Conservation (phyloP, 2,329 filamentous ascomycete genomes). For the Exophiala phaeomuriformis region DNA sequence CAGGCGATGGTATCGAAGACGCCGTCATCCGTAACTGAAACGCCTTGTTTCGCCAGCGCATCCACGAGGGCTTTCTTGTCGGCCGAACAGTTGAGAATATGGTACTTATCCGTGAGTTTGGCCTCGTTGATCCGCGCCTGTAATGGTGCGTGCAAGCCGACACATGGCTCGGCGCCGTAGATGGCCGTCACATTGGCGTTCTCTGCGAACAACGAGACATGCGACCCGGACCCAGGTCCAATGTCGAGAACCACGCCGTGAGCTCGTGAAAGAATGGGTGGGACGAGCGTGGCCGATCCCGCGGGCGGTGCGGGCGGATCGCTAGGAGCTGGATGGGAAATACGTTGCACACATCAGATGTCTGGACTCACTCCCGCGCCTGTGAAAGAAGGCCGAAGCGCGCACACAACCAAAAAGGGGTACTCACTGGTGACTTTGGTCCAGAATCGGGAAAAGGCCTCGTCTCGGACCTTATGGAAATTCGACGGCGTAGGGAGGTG, state of each 20-base stretch:
- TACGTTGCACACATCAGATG: not conserved
- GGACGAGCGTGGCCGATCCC: conserved; percentile 36
- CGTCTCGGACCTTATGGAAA: conserved; percentile 32
- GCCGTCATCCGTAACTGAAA: conserved; percentile 31
- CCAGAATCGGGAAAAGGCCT: conserved; percentile 39
- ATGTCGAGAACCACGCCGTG: conserved; percentile 43
- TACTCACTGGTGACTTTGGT: conserved; percentile 33
- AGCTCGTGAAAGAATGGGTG: conserved; percentile 36
- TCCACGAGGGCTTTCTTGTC: conserved; percentile 42
- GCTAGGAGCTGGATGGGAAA: conserved; percentile 17
- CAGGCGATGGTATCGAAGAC: conserved; percentile 51
- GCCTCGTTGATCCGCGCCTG: conserved; percentile 22
- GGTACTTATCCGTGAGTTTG: conserved; percentile 41
- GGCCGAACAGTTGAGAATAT: conserved; percentile 43
- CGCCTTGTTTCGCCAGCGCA: conserved; percentile 38
- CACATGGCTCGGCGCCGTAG: conserved; percentile 50
- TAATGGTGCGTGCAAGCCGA: conserved; percentile 42
- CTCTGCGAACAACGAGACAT: conserved; percentile 41
- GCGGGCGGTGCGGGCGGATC: conserved; percentile 20
- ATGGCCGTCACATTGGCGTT: conserved; percentile 39
- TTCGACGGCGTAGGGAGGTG: conserved; percentile 8
- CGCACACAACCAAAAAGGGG: not conserved
- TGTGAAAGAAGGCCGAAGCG: not conserved
- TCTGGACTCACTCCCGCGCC: not conserved
- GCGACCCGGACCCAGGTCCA: conserved; percentile 48